Evolutionary conservation across 1,139 yeast genomes (phyloP).

Genomic region (Taphrina confusa): DNA sequence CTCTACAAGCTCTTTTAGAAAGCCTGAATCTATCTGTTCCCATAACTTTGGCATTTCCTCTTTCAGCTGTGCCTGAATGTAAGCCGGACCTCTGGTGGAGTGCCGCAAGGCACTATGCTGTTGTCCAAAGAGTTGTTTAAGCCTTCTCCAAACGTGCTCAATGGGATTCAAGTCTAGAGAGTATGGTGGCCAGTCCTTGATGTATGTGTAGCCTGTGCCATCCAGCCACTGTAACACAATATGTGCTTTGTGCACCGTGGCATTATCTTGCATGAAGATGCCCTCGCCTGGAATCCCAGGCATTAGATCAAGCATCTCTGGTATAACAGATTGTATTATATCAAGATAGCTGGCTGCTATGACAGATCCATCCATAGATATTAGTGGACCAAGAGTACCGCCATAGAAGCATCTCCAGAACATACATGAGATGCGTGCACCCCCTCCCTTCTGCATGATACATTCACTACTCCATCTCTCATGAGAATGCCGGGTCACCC

Average conservation of each 20-base stretch:
- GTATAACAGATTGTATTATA: not conserved
- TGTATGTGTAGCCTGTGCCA: no score
- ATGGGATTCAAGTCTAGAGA: no score
- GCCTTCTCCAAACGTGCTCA: no score
- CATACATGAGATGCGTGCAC: constrained; percentile 4
- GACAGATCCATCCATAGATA: no score
- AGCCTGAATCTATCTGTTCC: no score
- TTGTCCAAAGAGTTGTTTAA: constrained; percentile 1
- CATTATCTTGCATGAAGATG: not conserved
- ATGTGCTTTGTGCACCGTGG: constrained; percentile 1
- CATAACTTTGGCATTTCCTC: no score
- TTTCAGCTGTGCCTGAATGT: no score
- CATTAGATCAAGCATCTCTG: not conserved
- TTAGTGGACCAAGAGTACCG: not conserved
- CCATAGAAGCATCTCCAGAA: constrained; percentile 1
- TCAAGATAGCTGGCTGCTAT: constrained; percentile 1
- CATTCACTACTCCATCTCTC: constrained; percentile 2
- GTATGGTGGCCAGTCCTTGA: no score
- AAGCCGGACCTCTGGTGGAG: not conserved
- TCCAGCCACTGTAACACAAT: no score
- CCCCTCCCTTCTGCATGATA: constrained; percentile 1
- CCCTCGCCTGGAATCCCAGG: not conserved
- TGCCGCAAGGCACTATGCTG: constrained; percentile 3
- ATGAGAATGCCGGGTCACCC: not conserved
- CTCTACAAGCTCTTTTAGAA: no score